Percentiles rank a stretch among this genome's conserved stretches.
phyloP scores from a whole-genome alignment of 2,329 filamentous ascomycete genomes.

The Colletotrichum eremochloae region DNA sequence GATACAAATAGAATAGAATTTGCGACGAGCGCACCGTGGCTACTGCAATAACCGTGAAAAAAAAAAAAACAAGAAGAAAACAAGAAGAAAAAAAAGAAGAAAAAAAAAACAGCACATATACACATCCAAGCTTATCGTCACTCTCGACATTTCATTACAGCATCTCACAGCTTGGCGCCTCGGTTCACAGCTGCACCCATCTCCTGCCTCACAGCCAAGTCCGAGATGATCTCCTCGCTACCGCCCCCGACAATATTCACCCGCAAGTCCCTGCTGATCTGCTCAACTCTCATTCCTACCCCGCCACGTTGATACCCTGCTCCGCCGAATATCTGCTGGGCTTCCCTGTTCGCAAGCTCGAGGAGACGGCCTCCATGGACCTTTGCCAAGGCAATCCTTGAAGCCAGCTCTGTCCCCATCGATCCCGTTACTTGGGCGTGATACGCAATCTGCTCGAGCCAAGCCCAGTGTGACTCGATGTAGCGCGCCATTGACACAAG shows the following conservation, averaged over 20 bases:
- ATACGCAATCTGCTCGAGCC: conserved; percentile 71
- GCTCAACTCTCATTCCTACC: conserved; percentile 58
- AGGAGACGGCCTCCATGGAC: conserved; percentile 63
- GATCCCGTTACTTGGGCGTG: conserved; percentile 55
- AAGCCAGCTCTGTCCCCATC: conserved; percentile 48
- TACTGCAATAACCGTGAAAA: too few species aligned
- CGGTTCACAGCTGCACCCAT: neutral
- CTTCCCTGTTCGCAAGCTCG: conserved; percentile 64
- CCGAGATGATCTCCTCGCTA: conserved; percentile 67
- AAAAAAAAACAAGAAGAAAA: too few species aligned
- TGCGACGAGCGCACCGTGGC: too few species aligned
- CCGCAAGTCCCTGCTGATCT: conserved; percentile 65
- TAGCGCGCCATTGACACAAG: conserved; percentile 69
- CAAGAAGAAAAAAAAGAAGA: neutral
- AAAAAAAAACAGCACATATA: neutral
- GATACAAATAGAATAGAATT: too few species aligned
- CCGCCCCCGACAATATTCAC: conserved; percentile 66
- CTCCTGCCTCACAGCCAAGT: conserved; percentile 64
- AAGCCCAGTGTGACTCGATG: conserved; percentile 72
- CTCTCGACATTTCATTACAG: neutral
- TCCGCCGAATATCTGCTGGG: conserved; percentile 67
- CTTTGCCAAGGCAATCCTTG: conserved; percentile 54
- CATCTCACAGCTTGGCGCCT: neutral
- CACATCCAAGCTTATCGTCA: neutral
- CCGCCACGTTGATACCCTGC: conserved; percentile 64